phyloP scores from a whole-genome alignment of 441 rosid genomes.

The Gossypium trilobum region DNA sequence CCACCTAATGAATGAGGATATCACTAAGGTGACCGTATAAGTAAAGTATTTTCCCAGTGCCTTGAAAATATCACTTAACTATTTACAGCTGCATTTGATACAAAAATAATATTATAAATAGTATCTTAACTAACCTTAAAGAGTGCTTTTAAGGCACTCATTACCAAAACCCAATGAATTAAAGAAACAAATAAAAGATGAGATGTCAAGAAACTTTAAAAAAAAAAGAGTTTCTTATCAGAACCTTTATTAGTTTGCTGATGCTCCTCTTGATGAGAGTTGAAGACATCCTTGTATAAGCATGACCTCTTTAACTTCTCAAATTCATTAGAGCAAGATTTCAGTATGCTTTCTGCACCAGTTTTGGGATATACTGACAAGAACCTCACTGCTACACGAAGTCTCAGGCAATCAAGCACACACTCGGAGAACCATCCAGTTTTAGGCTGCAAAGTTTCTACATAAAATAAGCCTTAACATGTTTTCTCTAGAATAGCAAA shows the following conservation, averaged over 20 bases:
- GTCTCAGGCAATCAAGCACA: slow-evolving; percentile 65
- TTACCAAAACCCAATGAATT: neutral
- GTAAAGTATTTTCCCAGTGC: neutral
- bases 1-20: neutral
- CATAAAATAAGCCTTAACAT: slow-evolving; percentile 9
- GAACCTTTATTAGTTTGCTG: slow-evolving; percentile 38
- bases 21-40: neutral
- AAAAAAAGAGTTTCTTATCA: neutral
- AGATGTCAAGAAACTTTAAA: neutral
- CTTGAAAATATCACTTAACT: neutral
- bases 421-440: slow-evolving; percentile 83
- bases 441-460: slow-evolving; percentile 46
- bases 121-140: neutral
- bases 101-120: neutral
- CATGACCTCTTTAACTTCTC: slow-evolving; percentile 61
- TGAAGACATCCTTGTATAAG: slow-evolving; percentile 35
- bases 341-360: slow-evolving; percentile 62
- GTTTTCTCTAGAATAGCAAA: neutral
- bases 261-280: slow-evolving; percentile 35
- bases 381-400: slow-evolving; percentile 68
- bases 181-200: neutral
- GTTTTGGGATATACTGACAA: slow-evolving; percentile 61
- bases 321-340: slow-evolving; percentile 63
- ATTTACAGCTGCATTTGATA: neutral
- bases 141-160: neutral